These are phyloP conservation scores for Cajanus cajan DNA, from an alignment of 306 rosid species.

Conservation along the genomic window DNA sequence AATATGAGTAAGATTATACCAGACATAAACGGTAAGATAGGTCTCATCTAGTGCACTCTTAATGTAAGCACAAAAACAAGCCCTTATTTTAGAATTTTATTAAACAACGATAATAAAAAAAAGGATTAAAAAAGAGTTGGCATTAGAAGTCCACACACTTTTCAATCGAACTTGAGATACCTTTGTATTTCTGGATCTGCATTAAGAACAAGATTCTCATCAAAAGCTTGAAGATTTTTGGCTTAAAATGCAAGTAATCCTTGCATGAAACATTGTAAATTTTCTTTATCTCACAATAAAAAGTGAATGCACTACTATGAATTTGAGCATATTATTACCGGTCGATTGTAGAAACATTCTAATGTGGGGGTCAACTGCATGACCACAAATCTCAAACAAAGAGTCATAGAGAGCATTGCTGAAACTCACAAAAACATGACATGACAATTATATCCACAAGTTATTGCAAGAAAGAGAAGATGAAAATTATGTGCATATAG, in stretches of 20 bases:
- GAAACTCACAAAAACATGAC: neutral
- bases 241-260: neutral
- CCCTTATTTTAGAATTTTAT: neutral
- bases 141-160: neutral
- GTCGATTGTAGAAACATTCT: neutral
- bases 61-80: neutral
- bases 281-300: neutral
- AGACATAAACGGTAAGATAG: neutral
- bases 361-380: constrained; percentile 16
- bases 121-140: neutral
- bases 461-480: neutral
- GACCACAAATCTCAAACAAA: neutral
- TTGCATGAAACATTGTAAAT: neutral
- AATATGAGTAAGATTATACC: neutral
- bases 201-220: neutral
- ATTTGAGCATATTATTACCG: neutral
- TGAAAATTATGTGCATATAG: neutral
- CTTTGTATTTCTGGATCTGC: neutral
- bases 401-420: neutral
- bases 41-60: neutral
- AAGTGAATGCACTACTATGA: neutral
- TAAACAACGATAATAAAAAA: neutral
- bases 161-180: neutral
- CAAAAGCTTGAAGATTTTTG: neutral
- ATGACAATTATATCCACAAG: neutral